Evolutionary conservation across 768 basidiomycete species (phyloP), one percentile per base, ranked within the genome.

Genomic region (Tulasnella sp.): DNA sequence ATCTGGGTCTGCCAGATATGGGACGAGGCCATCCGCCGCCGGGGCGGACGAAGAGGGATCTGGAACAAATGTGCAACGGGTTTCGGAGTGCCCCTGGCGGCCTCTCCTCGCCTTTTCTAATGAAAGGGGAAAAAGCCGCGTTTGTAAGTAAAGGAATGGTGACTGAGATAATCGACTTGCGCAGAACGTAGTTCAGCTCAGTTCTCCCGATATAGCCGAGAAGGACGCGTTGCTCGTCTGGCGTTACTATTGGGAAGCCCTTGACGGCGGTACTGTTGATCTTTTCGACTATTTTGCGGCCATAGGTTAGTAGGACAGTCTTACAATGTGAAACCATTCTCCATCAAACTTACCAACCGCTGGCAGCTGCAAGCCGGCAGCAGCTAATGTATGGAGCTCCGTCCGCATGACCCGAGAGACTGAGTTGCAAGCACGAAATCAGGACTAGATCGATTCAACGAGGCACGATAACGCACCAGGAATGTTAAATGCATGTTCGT

Each of bases 401-500:
- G 84, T 87, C 75, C 88, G 87, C 96, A 98, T 98, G 62, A 96
- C 94, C 70, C 89, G 85, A 1, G 92, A 90, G 26, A 65, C 41
- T 22, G 41, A 70, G 36, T 16, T 39, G 11, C 19, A n/a, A 41
- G 42, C 12, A 22, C 19, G 63, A 74, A 32, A 22, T 29, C n/a
- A 16, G 22, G n/a, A 2, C 5, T 32, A 9, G 11, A 36, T 19
- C 65, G 32, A 19, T 52, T 42, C 17, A 37, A 79, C 11, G 6
- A 9, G 26, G 52, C 5, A 16, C 16, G 40, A 7, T 40, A 59
- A 11, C 88, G 69, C 22, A 97, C 96, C 93, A 66, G 93, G 87
- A 62, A 94, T 91, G 78, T 96, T 89, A 77, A 92, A 95, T 0
- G 92, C 89, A 77, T 93, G 90, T 78, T 97, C 94, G 74, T 97